Percentiles rank a stretch among this genome's conserved stretches.
Evolutionary conservation across 305 asterid genomes (phyloP).

Genomic region (Fraxinus nigra): DNA sequence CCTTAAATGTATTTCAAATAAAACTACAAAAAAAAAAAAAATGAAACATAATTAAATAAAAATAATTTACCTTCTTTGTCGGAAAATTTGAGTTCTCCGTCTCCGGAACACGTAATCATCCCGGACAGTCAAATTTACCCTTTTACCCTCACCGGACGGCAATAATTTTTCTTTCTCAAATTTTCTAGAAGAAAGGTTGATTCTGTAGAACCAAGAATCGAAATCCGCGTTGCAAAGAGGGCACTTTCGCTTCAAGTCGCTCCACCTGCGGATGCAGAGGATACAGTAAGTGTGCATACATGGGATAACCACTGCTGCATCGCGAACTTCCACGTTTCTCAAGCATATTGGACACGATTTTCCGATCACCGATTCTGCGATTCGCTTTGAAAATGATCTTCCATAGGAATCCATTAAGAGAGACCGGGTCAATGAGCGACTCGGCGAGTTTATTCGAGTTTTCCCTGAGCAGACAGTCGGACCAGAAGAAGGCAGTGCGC

Average conservation of each 20-base stretch:
- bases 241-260: slow-evolving; percentile 49
- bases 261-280: slow-evolving; percentile 55
- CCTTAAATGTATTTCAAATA: neutral
- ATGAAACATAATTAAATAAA: neutral
- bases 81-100: slow-evolving; percentile 21
- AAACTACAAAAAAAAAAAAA: neutral
- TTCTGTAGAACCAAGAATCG: slow-evolving; percentile 33
- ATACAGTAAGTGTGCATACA: slow-evolving; percentile 54
- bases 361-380: slow-evolving; percentile 24
- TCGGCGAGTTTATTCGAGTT: neutral
- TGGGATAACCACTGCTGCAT: slow-evolving; percentile 36
- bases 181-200: slow-evolving; percentile 19
- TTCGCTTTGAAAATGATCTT: neutral
- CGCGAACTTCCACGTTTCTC: slow-evolving; percentile 23
- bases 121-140: neutral
- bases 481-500: neutral
- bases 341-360: slow-evolving; percentile 52
- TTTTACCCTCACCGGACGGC: slow-evolving; percentile 3
- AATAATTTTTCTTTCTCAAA: slow-evolving; percentile 30
- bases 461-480: neutral
- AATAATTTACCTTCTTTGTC: slow-evolving; percentile 27
- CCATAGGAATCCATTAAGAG: neutral
- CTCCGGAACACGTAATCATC: slow-evolving; percentile 17
- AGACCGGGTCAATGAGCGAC: neutral
- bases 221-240: slow-evolving; percentile 50